Evolutionary conservation across 2,329 filamentous ascomycete species (phyloP), one percentile per base, ranked within the genome.

Genomic region (Bipolaris victoriae): DNA sequence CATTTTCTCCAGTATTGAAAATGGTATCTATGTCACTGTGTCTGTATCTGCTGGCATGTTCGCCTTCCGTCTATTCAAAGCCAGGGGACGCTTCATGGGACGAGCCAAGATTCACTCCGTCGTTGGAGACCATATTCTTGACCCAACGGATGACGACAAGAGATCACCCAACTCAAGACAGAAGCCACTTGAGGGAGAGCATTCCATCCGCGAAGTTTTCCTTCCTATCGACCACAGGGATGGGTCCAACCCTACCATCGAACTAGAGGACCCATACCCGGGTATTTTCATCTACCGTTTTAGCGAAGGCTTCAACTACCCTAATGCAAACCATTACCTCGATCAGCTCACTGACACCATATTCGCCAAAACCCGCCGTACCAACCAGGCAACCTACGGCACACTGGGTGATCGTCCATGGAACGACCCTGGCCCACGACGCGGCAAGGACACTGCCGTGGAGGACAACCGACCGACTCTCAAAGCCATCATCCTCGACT

Each of bases 211-310:
- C 43, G 92, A 91, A 63, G 85, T 97, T 29, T 99, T 95, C 82
- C 78, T 98, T 24, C 95, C 95, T 0, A 83, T 97, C 52, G 88
- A 92, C 66, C 92, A 96, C 73, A 82, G 83, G 13, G 94, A 98
- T 72, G 94, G 95, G 37, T 92, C 91, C 3, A 98, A 98, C 75
- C 94, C 94, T 0, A 83, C 89, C 29, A 84, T 98, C 40, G 83
- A 89, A 13, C 81, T 97, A 7, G 83, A 90, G 59, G 87, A 87
- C 55, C 93, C 95, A 1, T 92, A 95, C 69, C 94, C 94, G 0
- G 95, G 95, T 49, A 86, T 99, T 68, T 97, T 98, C 79, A 96
- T 99, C 71, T 98, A 97, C 80, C 88, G 94, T 41, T 97, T 99
- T 77, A 90, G 91, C 0, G 94, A 98, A 79, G 92, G 93, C 45